Evolutionary conservation across 192 early-diverging fungal genomes (phyloP), one percentile per base, ranked within the genome.

Genomic region (Umbelopsis ramanniana): DNA sequence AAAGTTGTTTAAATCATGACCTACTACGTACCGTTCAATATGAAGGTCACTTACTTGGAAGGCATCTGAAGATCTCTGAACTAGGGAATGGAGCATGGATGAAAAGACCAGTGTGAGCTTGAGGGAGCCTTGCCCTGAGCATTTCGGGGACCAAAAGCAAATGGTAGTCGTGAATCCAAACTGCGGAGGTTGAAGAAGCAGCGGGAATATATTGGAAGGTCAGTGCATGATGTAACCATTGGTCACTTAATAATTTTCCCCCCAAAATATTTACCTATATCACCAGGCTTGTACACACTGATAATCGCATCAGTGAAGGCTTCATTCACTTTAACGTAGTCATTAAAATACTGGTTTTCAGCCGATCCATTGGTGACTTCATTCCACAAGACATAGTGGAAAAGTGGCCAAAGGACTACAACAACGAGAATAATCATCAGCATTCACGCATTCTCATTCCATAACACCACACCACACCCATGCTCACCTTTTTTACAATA

Each of bases 91-190:
- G 95, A 8, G 96, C 94, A 82, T 99, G 97, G 69, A 99, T 84
- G 78, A 98, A 99, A 76, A 99, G 93, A n/a, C 96, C 96, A 71
- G 97, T 95, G 22, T 85, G 87, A 23, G 96, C 96, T 35, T 87
- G 71, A 0, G 97, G 97, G 37, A 98, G 77, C 52, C 84, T 87
- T 76, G 91, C 75, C 47, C 97, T 88, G 23, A 99, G 82, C 89
- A 99, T 93, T 67, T 86, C 76, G 19, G 97, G 97, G 10, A 97
- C 90, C 67, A 99, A 79, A 83, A 97, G 90, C 24, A 99, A 82
- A 76, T 99, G 97, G 74, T 99, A 99, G 81, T 99, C 97, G 79
- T 99, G 96, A 72, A 99, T 90, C 93, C 96, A 99, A 52, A 99
- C 93, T 84, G 93, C 40, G 37, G 38, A 23, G 21, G 6, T 46